Percentiles rank a stretch among this genome's conserved stretches.
Evolutionary conservation across 352 stramenopile genomes (phyloP).

Genomic region (Bremia lactucae): DNA sequence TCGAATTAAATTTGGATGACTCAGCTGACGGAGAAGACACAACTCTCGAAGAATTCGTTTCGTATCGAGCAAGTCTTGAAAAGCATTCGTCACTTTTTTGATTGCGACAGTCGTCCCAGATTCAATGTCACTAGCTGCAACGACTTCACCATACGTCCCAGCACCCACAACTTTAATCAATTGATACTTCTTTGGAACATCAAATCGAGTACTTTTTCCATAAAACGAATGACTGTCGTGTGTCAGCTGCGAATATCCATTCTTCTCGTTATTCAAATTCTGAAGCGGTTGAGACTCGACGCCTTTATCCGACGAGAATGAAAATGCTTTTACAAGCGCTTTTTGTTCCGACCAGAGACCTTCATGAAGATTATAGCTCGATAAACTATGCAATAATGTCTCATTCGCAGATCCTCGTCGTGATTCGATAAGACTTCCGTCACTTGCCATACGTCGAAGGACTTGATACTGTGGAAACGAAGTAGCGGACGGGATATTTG

Average conservation of each 20-base stretch:
- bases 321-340: constrained; percentile 11
- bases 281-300: constrained; percentile 26
- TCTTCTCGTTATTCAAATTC: constrained; percentile 15
- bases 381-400: constrained; percentile 40
- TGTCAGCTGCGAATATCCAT: constrained; percentile 25
- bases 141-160: constrained; percentile 73
- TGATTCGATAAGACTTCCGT: constrained; percentile 15
- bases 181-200: constrained; percentile 72
- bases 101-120: constrained; percentile 86
- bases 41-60: constrained; percentile 94
- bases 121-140: constrained; percentile 71
- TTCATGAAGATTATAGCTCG: constrained; percentile 47
- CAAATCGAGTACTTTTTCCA: constrained; percentile 56
- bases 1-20: constrained; percentile 88
- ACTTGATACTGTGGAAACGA: constrained; percentile 43
- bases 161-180: constrained; percentile 74
- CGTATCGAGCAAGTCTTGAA: constrained; percentile 62
- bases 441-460: constrained; percentile 27
- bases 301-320: constrained; percentile 9
- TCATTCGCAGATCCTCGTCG: constrained; percentile 31
- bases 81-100: constrained; percentile 89
- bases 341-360: constrained; percentile 38
- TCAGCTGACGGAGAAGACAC: constrained; percentile 78
- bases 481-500: constrained; percentile 42
- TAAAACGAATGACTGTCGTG: constrained; percentile 61